phyloP scores from a whole-genome alignment of 495 filamentous ascomycete species.

The Gamarada debralockiae region DNA sequence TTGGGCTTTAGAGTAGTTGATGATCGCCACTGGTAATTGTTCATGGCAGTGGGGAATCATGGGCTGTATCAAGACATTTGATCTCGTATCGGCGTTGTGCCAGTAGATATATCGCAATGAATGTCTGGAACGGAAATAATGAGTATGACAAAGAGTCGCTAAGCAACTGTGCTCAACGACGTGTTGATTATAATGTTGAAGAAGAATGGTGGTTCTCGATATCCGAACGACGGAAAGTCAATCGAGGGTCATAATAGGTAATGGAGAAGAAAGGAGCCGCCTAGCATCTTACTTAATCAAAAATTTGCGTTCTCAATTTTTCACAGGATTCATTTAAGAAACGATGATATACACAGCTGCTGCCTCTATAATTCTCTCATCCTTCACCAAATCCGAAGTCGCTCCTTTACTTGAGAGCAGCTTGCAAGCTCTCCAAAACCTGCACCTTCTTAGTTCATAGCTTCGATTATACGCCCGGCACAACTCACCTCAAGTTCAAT shows the following conservation, averaged over 20 bases:
- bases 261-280: background rate
- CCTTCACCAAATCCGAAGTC: background rate
- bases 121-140: slow-evolving; percentile 1
- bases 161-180: slow-evolving; percentile 6
- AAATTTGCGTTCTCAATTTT: background rate
- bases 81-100: background rate
- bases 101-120: slow-evolving; percentile 2
- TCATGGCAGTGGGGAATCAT: slow-evolving; percentile 4
- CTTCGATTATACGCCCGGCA: background rate
- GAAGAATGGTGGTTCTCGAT: background rate
- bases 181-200: background rate
- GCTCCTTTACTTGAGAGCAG: slow-evolving; percentile 60
- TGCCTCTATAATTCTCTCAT: slow-evolving; percentile 19
- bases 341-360: slow-evolving; percentile 27
- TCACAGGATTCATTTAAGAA: slow-evolving; percentile 22
- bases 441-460: slow-evolving; percentile 28
- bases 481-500: slow-evolving; percentile 89
- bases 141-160: background rate
- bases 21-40: background rate
- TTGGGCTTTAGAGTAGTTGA: too few relatives aligned
- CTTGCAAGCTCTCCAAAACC: slow-evolving; percentile 73
- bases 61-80: slow-evolving; percentile 3
- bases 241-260: background rate
- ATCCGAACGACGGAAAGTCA: background rate
- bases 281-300: background rate